A percentile compares a stretch with the other conserved stretches of the same genome.
Conservation (phyloP, 75 land plant species). For the Pseudotsuga menziesii region DNA sequence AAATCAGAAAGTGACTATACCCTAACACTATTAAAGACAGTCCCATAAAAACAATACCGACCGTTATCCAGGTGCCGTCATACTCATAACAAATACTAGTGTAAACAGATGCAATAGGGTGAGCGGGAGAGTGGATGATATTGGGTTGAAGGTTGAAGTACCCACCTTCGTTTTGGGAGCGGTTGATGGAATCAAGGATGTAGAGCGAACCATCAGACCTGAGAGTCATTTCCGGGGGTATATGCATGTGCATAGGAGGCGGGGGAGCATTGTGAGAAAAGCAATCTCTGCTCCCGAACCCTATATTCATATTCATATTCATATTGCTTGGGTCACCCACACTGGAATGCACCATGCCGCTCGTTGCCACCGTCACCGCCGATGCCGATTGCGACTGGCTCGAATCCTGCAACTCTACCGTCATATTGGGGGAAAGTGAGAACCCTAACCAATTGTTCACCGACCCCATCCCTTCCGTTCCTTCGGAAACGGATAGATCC, state of each 20-base stretch:
- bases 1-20: neutral
- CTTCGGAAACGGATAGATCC: no score
- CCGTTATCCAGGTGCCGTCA: neutral
- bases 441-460: conserved; percentile 47
- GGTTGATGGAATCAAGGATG: conserved; percentile 18
- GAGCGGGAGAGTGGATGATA: no score
- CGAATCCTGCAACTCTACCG: conserved; percentile 4
- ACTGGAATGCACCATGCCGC: neutral
- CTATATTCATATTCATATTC: no score
- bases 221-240: conserved; percentile 21
- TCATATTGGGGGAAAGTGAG: conserved; percentile 40
- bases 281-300: neutral
- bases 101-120: neutral
- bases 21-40: neutral
- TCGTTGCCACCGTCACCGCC: conserved; percentile 5
- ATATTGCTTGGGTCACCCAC: no score
- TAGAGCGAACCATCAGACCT: conserved; percentile 35
- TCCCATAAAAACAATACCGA: neutral
- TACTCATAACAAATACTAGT: neutral
- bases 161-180: conserved; percentile 13
- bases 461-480: conserved; percentile 1
- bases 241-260: neutral
- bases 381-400: neutral
- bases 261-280: neutral
- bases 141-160: neutral